Base-by-base conservation (phyloP, 2,329 filamentous ascomycete species). In the Fusarium newnesense region DNA sequence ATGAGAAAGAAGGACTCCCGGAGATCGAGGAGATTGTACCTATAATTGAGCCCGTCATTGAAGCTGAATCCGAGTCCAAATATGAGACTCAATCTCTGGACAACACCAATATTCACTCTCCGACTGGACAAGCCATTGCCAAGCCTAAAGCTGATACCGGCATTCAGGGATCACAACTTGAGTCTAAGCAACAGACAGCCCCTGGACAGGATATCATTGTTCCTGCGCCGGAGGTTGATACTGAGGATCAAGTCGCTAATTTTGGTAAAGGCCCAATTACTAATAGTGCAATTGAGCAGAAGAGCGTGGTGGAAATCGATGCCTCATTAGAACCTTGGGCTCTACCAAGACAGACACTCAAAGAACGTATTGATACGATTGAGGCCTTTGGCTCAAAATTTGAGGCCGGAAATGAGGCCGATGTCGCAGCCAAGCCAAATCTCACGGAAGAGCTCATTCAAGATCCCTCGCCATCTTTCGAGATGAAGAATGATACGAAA, bases 1-100 rank as follows among this genome's bases (percentile, higher is more conserved):
- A 67, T 69, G 72, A 78, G 50, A 70, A 77, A 67, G 70, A 76
- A 67, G 49, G 66, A 68, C 47, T 65, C 64, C 50, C 60, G 54
- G 62, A 66, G 46, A 63, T 58, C 60, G 67, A 76, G 67, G 73
- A 79, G 69, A 71, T 66, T 69, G 77, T 80, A 67, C 72, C 67
- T 74, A 71, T 75, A 76, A 58, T 75, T 75, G 74, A 77, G 68
- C 72, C 72, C 73, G 69, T 77, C 63, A 74, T 74, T 76, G 75
- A 76, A 77, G 74, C 60, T 78, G 76, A 78, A 77, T 69, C 76
- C 57, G 75, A 78, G 72, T 70, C 64, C 61, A 67, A 77, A 75
- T 68, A 70, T 69, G 73, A 76, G 61, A 75, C 64, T 60, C 75
- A 76, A 75, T 62, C 67, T 70, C 46, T 68, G 64, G 67, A 65